phyloP scores from a whole-genome alignment of 2,329 filamentous ascomycete genomes.

The Penicillium hordei region DNA sequence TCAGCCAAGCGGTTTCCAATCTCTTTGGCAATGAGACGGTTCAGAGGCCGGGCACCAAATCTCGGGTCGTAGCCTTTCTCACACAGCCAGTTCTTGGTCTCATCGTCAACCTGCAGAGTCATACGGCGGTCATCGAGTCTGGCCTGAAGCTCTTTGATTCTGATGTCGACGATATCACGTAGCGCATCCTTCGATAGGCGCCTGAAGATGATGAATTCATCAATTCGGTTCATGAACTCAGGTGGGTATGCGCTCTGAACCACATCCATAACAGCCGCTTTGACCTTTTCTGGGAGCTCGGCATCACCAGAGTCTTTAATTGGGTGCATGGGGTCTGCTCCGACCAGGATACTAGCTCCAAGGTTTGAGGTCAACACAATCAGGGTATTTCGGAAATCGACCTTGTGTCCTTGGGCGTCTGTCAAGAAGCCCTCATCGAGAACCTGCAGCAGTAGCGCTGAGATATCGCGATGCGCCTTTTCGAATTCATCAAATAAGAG shows the following conservation, averaged over 20 bases:
- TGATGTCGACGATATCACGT: constrained; percentile 90
- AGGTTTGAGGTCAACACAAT: constrained; percentile 96
- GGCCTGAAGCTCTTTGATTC: constrained; percentile 77
- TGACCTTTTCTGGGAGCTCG: constrained; percentile 70
- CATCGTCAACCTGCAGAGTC: constrained; percentile 65
- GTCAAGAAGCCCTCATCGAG: constrained; percentile 95
- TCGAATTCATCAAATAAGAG: constrained; percentile 97
- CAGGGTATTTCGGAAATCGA: constrained; percentile 95
- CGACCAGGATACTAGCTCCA: constrained; percentile 86
- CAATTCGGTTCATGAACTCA: constrained; percentile 94
- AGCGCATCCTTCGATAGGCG: constrained; percentile 75
- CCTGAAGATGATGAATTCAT: constrained; percentile 96
- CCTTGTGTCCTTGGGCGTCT: constrained; percentile 91
- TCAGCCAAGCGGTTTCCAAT: constrained; percentile 87
- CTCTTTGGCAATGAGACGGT: constrained; percentile 84
- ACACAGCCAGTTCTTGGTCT: constrained; percentile 82
- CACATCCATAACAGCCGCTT: constrained; percentile 82
- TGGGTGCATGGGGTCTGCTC: constrained; percentile 64
- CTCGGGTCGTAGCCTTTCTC: constrained; percentile 87
- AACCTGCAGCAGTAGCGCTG: constrained; percentile 85
- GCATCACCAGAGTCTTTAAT: constrained; percentile 64
- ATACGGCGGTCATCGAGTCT: constrained; percentile 86
- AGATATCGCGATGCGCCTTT: constrained; percentile 94
- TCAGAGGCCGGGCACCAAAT: constrained; percentile 87
- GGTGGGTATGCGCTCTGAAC: constrained; percentile 75